These are phyloP conservation scores for Kluyveromyces dobzhanskii DNA, from an alignment of 805 yeast genomes.

Conservation along the genomic window DNA sequence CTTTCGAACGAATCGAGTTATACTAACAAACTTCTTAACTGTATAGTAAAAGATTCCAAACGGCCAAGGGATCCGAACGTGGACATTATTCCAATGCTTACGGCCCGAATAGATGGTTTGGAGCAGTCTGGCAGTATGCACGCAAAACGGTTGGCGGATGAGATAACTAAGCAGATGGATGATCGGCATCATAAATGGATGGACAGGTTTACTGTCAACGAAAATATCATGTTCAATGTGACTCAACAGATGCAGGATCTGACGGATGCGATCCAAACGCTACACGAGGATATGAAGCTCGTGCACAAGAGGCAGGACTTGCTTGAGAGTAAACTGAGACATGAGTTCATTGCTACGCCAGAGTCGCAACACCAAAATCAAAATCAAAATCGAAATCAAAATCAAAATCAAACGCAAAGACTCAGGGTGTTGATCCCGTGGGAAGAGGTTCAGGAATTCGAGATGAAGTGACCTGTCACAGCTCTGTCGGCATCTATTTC, in stretches of 20 bases:
- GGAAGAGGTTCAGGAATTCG: constrained; percentile 17
- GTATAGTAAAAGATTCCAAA: too few species aligned
- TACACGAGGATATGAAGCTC: constrained; percentile 15
- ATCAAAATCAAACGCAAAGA: background rate
- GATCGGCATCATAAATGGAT: background rate
- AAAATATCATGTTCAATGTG: background rate
- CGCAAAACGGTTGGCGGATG: too few species aligned
- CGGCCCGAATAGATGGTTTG: too few species aligned
- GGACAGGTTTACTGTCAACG: background rate
- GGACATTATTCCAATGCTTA: too few species aligned
- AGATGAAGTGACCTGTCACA: constrained; percentile 6
- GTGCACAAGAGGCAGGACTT: constrained; percentile 11
- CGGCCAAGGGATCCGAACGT: too few species aligned
- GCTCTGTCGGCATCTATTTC: constrained; percentile 22
- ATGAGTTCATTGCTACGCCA: constrained; percentile 1
- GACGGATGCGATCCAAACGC: constrained; percentile 12
- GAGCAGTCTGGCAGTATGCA: too few species aligned
- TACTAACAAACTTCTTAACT: too few species aligned
- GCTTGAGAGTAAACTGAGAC: constrained; percentile 9
- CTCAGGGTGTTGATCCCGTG: constrained; percentile 18
- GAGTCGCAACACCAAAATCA: background rate
- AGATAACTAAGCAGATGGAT: background rate
- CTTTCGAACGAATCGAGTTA: too few species aligned
- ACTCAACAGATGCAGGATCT: constrained; percentile 9
- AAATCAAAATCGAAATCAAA: background rate